Evolutionary conservation across 441 rosid genomes (phyloP), one percentile per base, ranked within the genome.

Genomic region (Arabidopsis lyrata): DNA sequence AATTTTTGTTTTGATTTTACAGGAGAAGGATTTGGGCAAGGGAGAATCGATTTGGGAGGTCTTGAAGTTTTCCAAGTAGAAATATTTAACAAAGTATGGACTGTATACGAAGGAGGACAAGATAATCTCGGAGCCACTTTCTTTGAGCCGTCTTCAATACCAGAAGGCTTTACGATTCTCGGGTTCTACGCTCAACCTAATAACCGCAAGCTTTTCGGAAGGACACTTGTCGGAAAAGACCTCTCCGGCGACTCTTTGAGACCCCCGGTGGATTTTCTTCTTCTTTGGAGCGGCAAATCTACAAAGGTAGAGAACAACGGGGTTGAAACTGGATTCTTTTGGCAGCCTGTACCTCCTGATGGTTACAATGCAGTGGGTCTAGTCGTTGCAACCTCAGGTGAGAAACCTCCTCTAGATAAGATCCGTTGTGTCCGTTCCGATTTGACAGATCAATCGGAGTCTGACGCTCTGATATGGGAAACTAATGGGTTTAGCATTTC

Each of bases 161-260:
- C 88, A 9, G 90, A 88, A 6, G 91, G 90, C 22, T 94, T 81
- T 81, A 80, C 71, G 4, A 80, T 83, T 86, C 77, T 91, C 5
- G 96, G 98, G 9, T 81, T 77, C 81, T 88, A 87, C 47, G 84
- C 81, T 50, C 97, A 94, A 64, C 87, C 97, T 6, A 91, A 90
- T 80, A 85, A 85, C 53, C 82, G 56, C 10, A 76, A 70, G 20
- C 92, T 88, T 48, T 81, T 69, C 32, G 95, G 96, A 5, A 84
- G 92, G 89, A 80, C 85, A 70, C 75, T 78, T 41, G 72, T 56
- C 0, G 81, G 75, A 3, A 73, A 78, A 69, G 72, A 73, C 42
- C 14, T 67, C 22, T 42, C 72, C 0, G 75, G 66, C 6, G 75
- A 80, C 44, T 63, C 84, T 52, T 36, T 91, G 35, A 76, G 60